Conservation (phyloP, 306 rosid species). For the Vicia sativa region DNA sequence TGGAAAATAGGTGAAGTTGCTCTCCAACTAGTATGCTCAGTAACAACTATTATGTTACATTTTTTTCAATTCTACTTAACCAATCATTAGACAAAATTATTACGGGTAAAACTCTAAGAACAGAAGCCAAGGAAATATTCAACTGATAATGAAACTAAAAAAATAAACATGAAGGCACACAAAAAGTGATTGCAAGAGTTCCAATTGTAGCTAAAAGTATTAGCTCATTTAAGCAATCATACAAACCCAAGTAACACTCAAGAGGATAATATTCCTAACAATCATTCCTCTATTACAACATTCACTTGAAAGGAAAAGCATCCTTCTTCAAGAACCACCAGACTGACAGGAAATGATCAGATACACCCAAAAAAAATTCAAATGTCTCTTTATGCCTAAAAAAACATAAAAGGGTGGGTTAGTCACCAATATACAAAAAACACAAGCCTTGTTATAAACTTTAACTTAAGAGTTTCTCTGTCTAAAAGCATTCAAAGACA, state of each 20-base stretch:
- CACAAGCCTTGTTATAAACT: not conserved
- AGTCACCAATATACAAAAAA: conserved; percentile 22
- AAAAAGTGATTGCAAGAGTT: conserved; percentile 35
- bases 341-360: conserved; percentile 35
- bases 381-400: conserved; percentile 56
- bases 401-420: conserved; percentile 18
- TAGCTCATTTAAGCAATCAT: conserved; percentile 55
- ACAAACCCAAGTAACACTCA: conserved; percentile 50
- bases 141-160: conserved; percentile 33
- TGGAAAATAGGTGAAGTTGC: too few relatives aligned
- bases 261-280: conserved; percentile 46
- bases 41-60: not conserved
- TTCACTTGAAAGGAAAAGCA: conserved; percentile 47
- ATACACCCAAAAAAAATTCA: conserved; percentile 42
- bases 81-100: not conserved
- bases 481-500: conserved; percentile 20
- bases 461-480: not conserved
- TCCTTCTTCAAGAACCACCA: conserved; percentile 48
- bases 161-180: conserved; percentile 30
- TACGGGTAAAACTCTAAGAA: not conserved
- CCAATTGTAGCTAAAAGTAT: conserved; percentile 58
- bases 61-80: not conserved
- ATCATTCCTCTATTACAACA: conserved; percentile 58
- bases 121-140: conserved; percentile 26
- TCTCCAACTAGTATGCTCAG: too few relatives aligned